These are phyloP conservation scores for Leucocoprinus leucothites DNA, from an alignment of 768 basidiomycete genomes.

Conservation along the genomic window DNA sequence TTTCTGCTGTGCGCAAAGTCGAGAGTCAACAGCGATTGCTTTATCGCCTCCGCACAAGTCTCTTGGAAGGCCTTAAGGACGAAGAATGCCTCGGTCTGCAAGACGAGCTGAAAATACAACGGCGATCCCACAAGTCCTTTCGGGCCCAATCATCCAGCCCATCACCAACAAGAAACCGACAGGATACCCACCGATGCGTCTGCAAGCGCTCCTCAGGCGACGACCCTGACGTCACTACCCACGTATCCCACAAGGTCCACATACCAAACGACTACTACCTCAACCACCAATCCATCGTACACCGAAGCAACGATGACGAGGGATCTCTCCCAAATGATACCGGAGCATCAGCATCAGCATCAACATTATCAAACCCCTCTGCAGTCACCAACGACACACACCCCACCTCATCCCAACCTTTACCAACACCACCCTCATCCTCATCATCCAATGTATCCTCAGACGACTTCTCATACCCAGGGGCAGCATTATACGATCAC, in stretches of 20 bases:
- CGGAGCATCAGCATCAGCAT: slow-evolving; percentile 6
- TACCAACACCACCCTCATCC: slow-evolving; percentile 23
- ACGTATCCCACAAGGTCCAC: slow-evolving; percentile 24
- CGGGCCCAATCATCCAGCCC: slow-evolving; percentile 12
- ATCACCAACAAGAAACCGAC: neutral
- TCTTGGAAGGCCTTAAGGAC: slow-evolving; percentile 55
- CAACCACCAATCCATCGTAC: slow-evolving; percentile 11
- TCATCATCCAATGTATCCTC: slow-evolving; percentile 15
- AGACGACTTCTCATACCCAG: slow-evolving; percentile 8
- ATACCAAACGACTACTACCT: slow-evolving; percentile 31
- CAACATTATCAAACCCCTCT: slow-evolving; percentile 15
- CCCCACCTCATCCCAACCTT: slow-evolving; percentile 22
- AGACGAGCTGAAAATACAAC: slow-evolving; percentile 53
- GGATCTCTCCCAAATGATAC: slow-evolving; percentile 10
- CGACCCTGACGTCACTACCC: slow-evolving; percentile 7
- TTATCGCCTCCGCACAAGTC: slow-evolving; percentile 56
- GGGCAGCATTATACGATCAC: slow-evolving; percentile 13
- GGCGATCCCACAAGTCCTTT: slow-evolving; percentile 16
- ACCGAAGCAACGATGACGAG: slow-evolving; percentile 4
- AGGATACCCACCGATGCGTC: slow-evolving; percentile 1
- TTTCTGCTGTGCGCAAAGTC: slow-evolving; percentile 56
- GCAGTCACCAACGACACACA: slow-evolving; percentile 11
- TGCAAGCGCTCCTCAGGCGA: slow-evolving; percentile 24
- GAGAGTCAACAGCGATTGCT: slow-evolving; percentile 58
- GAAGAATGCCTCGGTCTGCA: slow-evolving; percentile 53